A percentile compares a stretch with the other conserved stretches of the same genome.
Evolutionary conservation across 148 eudicot species (phyloP).

Genomic region (Rhododendron vialii): DNA sequence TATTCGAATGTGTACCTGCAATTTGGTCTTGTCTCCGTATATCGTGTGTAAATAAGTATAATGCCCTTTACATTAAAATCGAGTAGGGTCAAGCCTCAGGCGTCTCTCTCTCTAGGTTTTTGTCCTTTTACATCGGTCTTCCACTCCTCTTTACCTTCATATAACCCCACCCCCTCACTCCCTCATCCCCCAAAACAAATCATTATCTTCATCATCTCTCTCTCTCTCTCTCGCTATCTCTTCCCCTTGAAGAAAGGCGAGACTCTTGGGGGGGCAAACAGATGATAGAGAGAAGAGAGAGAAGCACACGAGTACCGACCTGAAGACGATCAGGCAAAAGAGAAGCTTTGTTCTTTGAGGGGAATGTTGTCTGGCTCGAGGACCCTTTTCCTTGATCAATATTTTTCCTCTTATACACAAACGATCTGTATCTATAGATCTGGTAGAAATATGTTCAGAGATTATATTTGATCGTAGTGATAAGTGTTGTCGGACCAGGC

Average conservation of each 20-base stretch:
- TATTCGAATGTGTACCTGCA: too few relatives aligned
- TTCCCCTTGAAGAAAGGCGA: conserved; percentile 36
- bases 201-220: conserved; percentile 17
- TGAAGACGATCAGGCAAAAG: conserved; percentile 1
- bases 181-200: conserved; percentile 10
- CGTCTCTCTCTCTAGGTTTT: conserved; percentile 6
- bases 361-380: conserved; percentile 92
- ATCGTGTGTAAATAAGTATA: too few relatives aligned
- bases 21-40: too few relatives aligned
- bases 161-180: conserved; percentile 23
- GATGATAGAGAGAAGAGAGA: neutral
- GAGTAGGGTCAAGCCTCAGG: conserved; percentile 25
- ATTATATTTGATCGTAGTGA: neutral
- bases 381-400: conserved; percentile 23
- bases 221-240: conserved; percentile 6
- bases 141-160: conserved; percentile 16
- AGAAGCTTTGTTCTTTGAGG: conserved; percentile 46
- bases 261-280: conserved; percentile 23
- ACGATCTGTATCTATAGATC: neutral
- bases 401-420: neutral
- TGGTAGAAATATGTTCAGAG: neutral
- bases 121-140: conserved; percentile 10
- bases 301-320: neutral
- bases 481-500: conserved; percentile 59
- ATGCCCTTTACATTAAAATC: neutral